Evolutionary conservation across 2,329 filamentous ascomycete genomes (phyloP).

Genomic region (Xylariaceae sp.): DNA sequence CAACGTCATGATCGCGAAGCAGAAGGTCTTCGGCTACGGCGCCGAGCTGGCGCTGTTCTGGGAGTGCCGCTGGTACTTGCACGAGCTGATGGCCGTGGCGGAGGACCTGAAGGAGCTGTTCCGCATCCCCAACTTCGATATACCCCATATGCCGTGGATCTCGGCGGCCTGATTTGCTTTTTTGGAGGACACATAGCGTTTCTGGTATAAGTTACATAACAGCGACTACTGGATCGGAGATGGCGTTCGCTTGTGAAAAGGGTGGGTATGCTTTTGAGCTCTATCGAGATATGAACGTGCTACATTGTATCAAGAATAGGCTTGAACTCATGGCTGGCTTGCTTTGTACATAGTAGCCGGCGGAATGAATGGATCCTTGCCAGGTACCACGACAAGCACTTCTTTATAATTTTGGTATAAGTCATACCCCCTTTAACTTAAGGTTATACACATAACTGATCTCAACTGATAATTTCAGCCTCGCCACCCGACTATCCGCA

Average conservation of each 20-base stretch:
- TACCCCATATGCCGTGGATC: conserved; percentile 11
- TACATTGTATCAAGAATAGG: too few relatives aligned
- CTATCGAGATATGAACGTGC: neutral
- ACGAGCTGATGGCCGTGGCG: conserved; percentile 15
- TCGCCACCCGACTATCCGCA: too few relatives aligned
- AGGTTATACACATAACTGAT: too few relatives aligned
- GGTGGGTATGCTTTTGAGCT: neutral
- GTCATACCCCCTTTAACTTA: too few relatives aligned
- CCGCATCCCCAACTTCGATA: conserved; percentile 10
- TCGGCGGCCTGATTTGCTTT: neutral
- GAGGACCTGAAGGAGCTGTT: conserved; percentile 20
- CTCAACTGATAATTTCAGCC: too few relatives aligned
- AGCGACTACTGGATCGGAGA: neutral
- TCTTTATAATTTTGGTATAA: too few relatives aligned
- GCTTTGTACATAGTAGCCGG: too few relatives aligned
- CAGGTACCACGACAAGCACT: too few relatives aligned
- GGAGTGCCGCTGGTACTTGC: conserved; percentile 19
- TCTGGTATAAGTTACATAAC: neutral
- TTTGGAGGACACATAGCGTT: neutral
- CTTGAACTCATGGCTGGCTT: too few relatives aligned
- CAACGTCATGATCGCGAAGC: conserved; percentile 15
- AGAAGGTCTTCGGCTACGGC: conserved; percentile 2
- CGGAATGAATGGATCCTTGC: too few relatives aligned
- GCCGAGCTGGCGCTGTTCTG: conserved; percentile 12
- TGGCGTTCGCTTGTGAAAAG: neutral